phyloP scores from a whole-genome alignment of 768 basidiomycete species.

The Grammothele lineata region DNA sequence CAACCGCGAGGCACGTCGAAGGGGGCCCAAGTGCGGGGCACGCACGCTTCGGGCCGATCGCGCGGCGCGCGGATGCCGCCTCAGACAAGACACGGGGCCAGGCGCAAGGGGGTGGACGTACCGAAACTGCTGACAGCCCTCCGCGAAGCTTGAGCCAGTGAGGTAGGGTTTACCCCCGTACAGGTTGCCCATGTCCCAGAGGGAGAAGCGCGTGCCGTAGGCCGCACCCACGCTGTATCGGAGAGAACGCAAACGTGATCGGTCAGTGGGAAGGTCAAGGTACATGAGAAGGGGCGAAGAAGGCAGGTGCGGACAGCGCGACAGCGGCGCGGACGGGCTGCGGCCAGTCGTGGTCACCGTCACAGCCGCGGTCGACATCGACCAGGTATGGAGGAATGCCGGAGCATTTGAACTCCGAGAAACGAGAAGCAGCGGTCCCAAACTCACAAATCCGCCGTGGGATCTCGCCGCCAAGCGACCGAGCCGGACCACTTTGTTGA shows the following conservation, averaged over 20 bases:
- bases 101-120: constrained; percentile 25
- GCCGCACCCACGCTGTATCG: constrained; percentile 67
- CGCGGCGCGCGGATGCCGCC: not conserved
- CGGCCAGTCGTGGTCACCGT: too few relatives aligned
- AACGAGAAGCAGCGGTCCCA: too few relatives aligned
- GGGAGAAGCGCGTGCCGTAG: constrained; percentile 64
- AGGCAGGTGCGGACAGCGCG: too few relatives aligned
- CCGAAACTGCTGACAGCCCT: constrained; percentile 69
- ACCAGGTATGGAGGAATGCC: too few relatives aligned
- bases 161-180: constrained; percentile 69
- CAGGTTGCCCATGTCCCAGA: constrained; percentile 74
- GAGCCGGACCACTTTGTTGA: constrained; percentile 49
- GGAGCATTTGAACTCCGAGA: too few relatives aligned
- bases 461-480: constrained; percentile 65
- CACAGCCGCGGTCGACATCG: too few relatives aligned
- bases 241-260: not conserved
- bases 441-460: constrained; percentile 65
- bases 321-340: not conserved
- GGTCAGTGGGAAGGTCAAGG: not conserved
- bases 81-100: not conserved
- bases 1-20: too few relatives aligned
- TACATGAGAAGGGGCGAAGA: not conserved
- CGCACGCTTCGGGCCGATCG: too few relatives aligned
- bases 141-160: constrained; percentile 59
- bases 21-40: too few relatives aligned